Base-by-base conservation (phyloP, 116 monocot species). In the Dioscorea cayenensis region DNA sequence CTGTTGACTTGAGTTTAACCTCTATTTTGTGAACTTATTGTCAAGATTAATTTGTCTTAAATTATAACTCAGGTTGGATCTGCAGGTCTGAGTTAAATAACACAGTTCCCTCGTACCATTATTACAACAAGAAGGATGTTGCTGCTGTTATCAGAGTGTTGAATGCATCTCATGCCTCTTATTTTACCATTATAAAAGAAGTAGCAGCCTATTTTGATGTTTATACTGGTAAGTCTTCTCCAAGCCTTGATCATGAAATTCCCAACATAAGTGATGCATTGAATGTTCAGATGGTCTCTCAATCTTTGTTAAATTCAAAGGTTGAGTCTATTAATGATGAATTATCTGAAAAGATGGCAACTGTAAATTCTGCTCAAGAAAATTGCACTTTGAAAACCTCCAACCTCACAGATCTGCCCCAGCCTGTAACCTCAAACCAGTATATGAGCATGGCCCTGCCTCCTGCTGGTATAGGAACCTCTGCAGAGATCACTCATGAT, bases 41-140 rank as follows among this genome's bases (percentile, higher is more conserved):
- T 13, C 11, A 20, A 28, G 36, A 29, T 16, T 27, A 28, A 28
- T 38, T 10, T 77, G 20, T 6, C 65, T 21, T 36, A 63, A 22
- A 28, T 28, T 69, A 19, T 76, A 16, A 36, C 32, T 63, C n/a
- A 50, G 67, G 60, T 52, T 74, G 68, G 21, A 71, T 64, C 48
- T 86, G 80, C 94, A 99, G 97, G 83, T 86, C 77, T 65, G 86
- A 94, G 71, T 83, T 82, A 68, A 81, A 52, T 50, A 76, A 80
- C n/a, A 43, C 23, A 51, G 76, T 72, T 75, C 36, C 71, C 65
- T 80, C 83, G 60, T 83, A 61, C 67, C 65, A 78, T 83, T 99
- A 89, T 80, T 99, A 99, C 74, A 80, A 73, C 73, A 83, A 72
- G 49, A 76, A 73, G 68, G 94, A 94, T 76, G 68, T 83, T 20